Percentiles rank a stretch among this genome's conserved stretches.
These are phyloP conservation scores for Fusarium chaquense DNA, from an alignment of 2,329 filamentous ascomycete genomes.

Conservation along the genomic window DNA sequence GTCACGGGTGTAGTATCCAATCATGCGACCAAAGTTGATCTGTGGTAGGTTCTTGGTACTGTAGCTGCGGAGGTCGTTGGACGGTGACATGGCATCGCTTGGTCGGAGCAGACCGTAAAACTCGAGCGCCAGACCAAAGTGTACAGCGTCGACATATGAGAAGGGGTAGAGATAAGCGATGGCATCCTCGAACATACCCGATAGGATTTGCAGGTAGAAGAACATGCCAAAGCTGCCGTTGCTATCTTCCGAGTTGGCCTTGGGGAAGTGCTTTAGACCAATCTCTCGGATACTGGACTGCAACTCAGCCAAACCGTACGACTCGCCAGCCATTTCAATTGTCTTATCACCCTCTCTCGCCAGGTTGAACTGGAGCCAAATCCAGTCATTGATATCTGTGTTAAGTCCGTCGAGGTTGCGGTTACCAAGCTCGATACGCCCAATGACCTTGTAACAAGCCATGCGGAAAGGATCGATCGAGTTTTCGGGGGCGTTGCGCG, in stretches of 20 bases:
- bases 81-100: slow-evolving; percentile 79
- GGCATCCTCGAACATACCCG: slow-evolving; percentile 94
- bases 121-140: slow-evolving; percentile 89
- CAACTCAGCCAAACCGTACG: slow-evolving; percentile 74
- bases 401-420: slow-evolving; percentile 72
- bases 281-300: slow-evolving; percentile 88
- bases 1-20: slow-evolving; percentile 95
- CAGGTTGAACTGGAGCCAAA: slow-evolving; percentile 78
- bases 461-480: slow-evolving; percentile 94
- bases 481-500: slow-evolving; percentile 85
- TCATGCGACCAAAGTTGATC: slow-evolving; percentile 92
- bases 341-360: slow-evolving; percentile 73
- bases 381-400: slow-evolving; percentile 76
- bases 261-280: slow-evolving; percentile 89
- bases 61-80: slow-evolving; percentile 75
- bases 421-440: slow-evolving; percentile 77
- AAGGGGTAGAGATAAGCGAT: slow-evolving; percentile 92
- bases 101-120: slow-evolving; percentile 92
- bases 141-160: slow-evolving; percentile 91
- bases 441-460: slow-evolving; percentile 98
- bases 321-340: slow-evolving; percentile 73
- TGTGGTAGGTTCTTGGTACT: slow-evolving; percentile 79
- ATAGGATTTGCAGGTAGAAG: slow-evolving; percentile 91
- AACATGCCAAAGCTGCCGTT: slow-evolving; percentile 87
- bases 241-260: slow-evolving; percentile 78